A percentile compares a stretch with the other conserved stretches of the same genome.
phyloP scores from a whole-genome alignment of 768 basidiomycete genomes.

The Leccinellum luteum region DNA sequence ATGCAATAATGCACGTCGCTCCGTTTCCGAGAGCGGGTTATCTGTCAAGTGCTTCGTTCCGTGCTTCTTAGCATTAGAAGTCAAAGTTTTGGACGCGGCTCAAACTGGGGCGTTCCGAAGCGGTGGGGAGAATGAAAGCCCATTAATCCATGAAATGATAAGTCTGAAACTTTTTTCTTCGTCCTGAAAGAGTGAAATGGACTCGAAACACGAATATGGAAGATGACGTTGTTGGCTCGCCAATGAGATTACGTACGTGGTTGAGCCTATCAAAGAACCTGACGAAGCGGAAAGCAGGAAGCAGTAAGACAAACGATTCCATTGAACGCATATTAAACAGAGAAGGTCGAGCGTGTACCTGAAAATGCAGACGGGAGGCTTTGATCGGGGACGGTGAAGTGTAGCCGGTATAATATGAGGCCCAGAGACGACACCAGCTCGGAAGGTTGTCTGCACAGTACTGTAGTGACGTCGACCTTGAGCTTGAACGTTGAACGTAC shows the following conservation, averaged over 20 bases:
- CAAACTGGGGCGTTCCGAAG: conserved; percentile 1
- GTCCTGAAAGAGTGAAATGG: background rate
- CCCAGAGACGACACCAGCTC: background rate
- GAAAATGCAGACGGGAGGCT: background rate
- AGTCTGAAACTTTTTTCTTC: background rate
- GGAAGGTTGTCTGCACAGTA: too few species aligned
- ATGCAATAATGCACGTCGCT: background rate
- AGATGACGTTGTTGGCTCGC: background rate
- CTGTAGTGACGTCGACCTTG: too few species aligned
- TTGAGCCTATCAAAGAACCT: background rate
- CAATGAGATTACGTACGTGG: background rate
- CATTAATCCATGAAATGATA: background rate
- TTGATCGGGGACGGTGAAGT: background rate
- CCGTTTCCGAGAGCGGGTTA: background rate
- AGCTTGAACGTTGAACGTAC: too few species aligned
- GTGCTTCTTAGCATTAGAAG: background rate
- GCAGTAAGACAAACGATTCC: background rate
- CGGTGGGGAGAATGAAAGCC: background rate
- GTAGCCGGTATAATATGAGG: background rate
- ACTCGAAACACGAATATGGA: background rate
- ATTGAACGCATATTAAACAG: background rate
- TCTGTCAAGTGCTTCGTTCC: background rate
- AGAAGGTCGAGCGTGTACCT: background rate
- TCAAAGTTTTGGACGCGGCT: background rate
- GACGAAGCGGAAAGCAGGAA: background rate